These are phyloP conservation scores for Nicotiana undulata DNA, from an alignment of 257 asterid genomes.

Conservation along the genomic window DNA sequence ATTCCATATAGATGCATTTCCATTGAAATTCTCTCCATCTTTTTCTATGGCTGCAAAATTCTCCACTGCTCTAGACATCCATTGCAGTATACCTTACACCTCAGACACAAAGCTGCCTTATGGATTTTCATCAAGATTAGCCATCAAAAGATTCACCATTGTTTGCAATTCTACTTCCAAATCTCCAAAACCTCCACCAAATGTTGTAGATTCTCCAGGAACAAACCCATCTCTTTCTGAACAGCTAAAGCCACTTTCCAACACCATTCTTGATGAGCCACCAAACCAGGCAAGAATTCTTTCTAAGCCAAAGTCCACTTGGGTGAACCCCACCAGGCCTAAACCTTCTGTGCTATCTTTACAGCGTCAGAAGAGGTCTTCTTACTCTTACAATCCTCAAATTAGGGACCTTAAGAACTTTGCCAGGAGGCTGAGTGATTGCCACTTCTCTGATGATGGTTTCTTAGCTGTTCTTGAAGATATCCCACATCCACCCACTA, in stretches of 20 bases:
- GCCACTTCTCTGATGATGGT: conserved; percentile 38
- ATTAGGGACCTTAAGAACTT: conserved; percentile 54
- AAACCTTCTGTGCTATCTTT: conserved; percentile 77
- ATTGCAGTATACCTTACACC: conserved; percentile 25
- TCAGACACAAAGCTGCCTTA: conserved; percentile 36
- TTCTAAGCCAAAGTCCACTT: conserved; percentile 76
- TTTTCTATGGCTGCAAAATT: conserved; percentile 65
- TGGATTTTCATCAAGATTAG: conserved; percentile 24
- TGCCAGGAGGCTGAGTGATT: conserved; percentile 59
- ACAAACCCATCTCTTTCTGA: conserved; percentile 64
- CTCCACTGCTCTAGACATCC: conserved; percentile 32
- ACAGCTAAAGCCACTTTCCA: conserved; percentile 74
- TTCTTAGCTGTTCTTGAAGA: conserved; percentile 45
- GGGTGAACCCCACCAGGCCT: conserved; percentile 91
- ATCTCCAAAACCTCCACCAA: conserved; percentile 23
- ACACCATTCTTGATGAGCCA: conserved; percentile 60
- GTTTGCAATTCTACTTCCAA: conserved; percentile 33
- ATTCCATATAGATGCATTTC: neutral
- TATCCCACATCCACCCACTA: conserved; percentile 48
- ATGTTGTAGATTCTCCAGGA: conserved; percentile 25
- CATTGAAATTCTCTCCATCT: neutral
- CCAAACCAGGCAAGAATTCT: conserved; percentile 40
- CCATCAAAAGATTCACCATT: conserved; percentile 33
- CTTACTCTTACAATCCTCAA: conserved; percentile 57
- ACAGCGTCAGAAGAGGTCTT: conserved; percentile 68